phyloP scores from a whole-genome alignment of 148 eudicot genomes.

The Amaranthus cruentus region DNA sequence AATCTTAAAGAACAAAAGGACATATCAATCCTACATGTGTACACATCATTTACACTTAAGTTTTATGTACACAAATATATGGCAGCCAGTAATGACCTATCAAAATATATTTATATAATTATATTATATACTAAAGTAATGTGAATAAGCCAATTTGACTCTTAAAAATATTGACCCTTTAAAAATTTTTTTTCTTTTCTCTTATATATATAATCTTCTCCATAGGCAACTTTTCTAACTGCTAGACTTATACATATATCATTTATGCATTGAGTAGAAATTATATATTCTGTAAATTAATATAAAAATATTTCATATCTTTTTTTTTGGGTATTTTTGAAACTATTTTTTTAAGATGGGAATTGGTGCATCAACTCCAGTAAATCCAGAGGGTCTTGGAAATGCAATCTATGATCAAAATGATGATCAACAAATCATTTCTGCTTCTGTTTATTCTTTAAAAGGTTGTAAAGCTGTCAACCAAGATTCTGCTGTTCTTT shows the following conservation, averaged over 20 bases:
- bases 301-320: too few species aligned
- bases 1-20: too few species aligned
- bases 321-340: too few species aligned
- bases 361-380: conserved; percentile 5
- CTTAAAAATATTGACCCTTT: conserved; percentile 3
- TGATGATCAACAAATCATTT: background rate
- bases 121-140: background rate
- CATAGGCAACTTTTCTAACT: conserved; percentile 13
- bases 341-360: conserved; percentile 3
- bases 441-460: conserved; percentile 12
- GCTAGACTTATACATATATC: conserved; percentile 10
- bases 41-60: conserved; percentile 10
- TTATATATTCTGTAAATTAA: too few species aligned
- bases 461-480: conserved; percentile 19
- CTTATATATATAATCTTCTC: conserved; percentile 4
- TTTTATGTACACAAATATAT: background rate
- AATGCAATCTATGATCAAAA: conserved; percentile 17
- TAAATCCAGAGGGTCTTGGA: conserved; percentile 15
- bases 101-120: too few species aligned
- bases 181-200: background rate
- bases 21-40: conserved; percentile 8
- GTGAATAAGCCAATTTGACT: conserved; percentile 10
- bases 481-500: conserved; percentile 21
- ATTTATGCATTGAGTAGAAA: background rate
- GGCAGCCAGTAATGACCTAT: background rate